Evolutionary conservation across 768 basidiomycete genomes (phyloP).

Genomic region (Serendipita sp.): DNA sequence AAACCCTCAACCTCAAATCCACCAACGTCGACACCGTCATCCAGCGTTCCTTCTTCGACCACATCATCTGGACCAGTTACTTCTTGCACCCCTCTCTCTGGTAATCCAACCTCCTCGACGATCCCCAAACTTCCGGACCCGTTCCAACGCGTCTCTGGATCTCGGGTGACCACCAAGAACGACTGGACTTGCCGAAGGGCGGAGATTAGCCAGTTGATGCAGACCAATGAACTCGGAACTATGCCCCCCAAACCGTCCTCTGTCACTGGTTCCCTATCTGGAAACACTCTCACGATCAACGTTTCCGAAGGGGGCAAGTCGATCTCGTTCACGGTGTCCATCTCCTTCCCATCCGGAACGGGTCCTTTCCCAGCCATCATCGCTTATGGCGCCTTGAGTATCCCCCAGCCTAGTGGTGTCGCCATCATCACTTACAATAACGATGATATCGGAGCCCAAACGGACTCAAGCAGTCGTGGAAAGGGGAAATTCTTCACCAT

Average conservation of each 20-base stretch:
- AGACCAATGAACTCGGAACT: conserved; percentile 36
- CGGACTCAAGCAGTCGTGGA: conserved; percentile 29
- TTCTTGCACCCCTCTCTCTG: neutral
- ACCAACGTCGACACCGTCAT: neutral
- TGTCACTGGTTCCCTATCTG: conserved; percentile 29
- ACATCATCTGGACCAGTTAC: neutral
- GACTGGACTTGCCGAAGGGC: conserved; percentile 36
- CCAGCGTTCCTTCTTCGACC: neutral
- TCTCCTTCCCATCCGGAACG: conserved; percentile 29
- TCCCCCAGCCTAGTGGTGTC: conserved; percentile 19
- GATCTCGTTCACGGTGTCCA: conserved; percentile 32
- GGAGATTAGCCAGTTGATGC: conserved; percentile 33
- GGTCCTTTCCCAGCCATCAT: conserved; percentile 39
- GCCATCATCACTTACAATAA: conserved; percentile 38
- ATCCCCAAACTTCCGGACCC: conserved; percentile 32
- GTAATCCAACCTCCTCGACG: neutral
- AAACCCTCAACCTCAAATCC: neutral
- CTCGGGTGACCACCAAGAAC: conserved; percentile 25
- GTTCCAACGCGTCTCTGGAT: conserved; percentile 34
- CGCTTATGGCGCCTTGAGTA: conserved; percentile 29
- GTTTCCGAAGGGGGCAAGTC: conserved; percentile 29
- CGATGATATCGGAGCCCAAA: conserved; percentile 36
- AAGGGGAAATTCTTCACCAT: conserved; percentile 41
- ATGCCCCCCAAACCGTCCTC: conserved; percentile 31
- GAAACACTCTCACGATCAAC: conserved; percentile 32